Evolutionary conservation across 805 yeast genomes (phyloP).

Genomic region (Candida sonorensis): DNA sequence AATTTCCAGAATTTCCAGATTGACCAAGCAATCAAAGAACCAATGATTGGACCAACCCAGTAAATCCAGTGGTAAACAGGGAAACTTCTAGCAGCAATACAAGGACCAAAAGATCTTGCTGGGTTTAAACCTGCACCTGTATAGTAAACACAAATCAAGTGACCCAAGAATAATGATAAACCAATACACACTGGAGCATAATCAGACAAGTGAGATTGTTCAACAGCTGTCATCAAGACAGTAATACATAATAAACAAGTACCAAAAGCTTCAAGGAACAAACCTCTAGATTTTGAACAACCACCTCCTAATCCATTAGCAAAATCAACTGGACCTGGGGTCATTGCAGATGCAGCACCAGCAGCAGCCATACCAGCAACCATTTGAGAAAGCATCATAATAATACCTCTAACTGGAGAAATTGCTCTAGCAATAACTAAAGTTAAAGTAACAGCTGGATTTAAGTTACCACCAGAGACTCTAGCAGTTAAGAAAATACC

Average conservation of each 20-base stretch:
- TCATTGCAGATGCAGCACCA: constrained; percentile 79
- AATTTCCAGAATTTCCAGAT: constrained; percentile 62
- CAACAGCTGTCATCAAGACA: constrained; percentile 78
- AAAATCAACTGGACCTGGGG: constrained; percentile 72
- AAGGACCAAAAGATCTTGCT: constrained; percentile 84
- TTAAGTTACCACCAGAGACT: constrained; percentile 83
- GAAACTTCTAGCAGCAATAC: constrained; percentile 64
- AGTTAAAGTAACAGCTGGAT: constrained; percentile 81
- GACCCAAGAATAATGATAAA: constrained; percentile 72
- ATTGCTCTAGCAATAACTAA: constrained; percentile 68
- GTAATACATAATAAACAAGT: constrained; percentile 67
- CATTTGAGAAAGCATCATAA: constrained; percentile 63
- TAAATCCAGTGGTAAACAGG: constrained; percentile 87
- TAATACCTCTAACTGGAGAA: constrained; percentile 61
- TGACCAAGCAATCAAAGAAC: constrained; percentile 58
- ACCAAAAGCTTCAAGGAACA: constrained; percentile 77
- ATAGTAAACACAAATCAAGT: constrained; percentile 71
- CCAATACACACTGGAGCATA: constrained; percentile 84
- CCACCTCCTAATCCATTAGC: constrained; percentile 70
- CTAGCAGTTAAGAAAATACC: constrained; percentile 62
- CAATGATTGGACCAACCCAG: constrained; percentile 84
- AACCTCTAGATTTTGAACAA: constrained; percentile 64
- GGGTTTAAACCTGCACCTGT: constrained; percentile 93
- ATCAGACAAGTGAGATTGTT: constrained; percentile 66
- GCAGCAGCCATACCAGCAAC: constrained; percentile 91